phyloP scores from a whole-genome alignment of 192 early-diverging fungal genomes.

The Jimgerdemannia flammicorona region DNA sequence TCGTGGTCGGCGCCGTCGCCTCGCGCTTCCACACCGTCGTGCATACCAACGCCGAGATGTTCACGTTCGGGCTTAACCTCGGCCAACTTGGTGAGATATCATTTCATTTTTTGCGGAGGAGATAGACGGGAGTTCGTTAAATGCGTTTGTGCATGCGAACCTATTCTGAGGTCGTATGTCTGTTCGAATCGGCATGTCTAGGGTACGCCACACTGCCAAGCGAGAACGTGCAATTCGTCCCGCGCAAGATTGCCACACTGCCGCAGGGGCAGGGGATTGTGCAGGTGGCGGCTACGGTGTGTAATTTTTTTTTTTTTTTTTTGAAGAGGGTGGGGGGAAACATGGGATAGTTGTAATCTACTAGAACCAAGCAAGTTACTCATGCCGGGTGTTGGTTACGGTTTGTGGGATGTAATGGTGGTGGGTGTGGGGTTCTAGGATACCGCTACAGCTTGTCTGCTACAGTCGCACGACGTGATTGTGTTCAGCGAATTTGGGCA shows the following conservation, averaged over 20 bases:
- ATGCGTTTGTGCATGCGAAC: too few relatives aligned
- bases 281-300: slow-evolving; percentile 53
- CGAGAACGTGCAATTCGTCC: slow-evolving; percentile 45
- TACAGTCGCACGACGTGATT: slow-evolving; percentile 49
- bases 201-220: too few relatives aligned
- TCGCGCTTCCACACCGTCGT: slow-evolving; percentile 65
- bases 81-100: slow-evolving; percentile 63
- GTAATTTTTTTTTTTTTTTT: not conserved
- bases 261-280: slow-evolving; percentile 42
- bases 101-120: slow-evolving; percentile 10
- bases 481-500: slow-evolving; percentile 51
- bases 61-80: slow-evolving; percentile 66
- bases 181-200: too few relatives aligned
- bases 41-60: slow-evolving; percentile 53
- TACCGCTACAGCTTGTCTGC: slow-evolving; percentile 60
- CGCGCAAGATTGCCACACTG: slow-evolving; percentile 60
- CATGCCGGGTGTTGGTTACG: not conserved
- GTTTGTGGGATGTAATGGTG: not conserved
- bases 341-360: too few relatives aligned
- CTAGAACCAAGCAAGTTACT: not conserved
- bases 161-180: too few relatives aligned
- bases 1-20: slow-evolving; percentile 56
- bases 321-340: too few relatives aligned
- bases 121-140: not conserved
- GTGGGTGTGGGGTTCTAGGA: slow-evolving; percentile 25